phyloP scores from a whole-genome alignment of 225 moss, liverwort and hornwort species.

The Bryum argenteum region DNA sequence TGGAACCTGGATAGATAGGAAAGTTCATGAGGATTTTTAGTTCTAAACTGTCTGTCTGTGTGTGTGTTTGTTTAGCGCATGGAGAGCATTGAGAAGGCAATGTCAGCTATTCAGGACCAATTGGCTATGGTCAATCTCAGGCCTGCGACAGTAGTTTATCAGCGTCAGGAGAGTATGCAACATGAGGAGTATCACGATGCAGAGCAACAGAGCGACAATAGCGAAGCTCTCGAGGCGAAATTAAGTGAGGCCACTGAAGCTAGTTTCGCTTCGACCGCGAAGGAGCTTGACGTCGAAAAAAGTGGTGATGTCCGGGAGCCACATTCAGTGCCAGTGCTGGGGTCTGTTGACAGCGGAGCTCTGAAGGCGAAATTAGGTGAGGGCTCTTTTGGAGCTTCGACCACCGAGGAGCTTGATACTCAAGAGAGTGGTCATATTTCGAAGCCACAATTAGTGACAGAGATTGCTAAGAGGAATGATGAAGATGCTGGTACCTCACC shows the following conservation, averaged over 20 bases:
- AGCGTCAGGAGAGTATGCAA: slow-evolving; percentile 18
- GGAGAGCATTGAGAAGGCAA: slow-evolving; percentile 15
- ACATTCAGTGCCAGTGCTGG: not conserved
- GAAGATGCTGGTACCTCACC: too few species aligned
- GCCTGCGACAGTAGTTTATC: not conserved
- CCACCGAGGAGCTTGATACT: not conserved
- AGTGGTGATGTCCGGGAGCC: not conserved
- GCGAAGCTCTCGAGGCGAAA: not conserved
- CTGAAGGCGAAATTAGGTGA: too few species aligned
- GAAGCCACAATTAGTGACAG: not conserved
- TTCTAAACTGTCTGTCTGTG: not conserved
- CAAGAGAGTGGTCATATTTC: not conserved
- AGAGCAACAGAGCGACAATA: slow-evolving; percentile 26
- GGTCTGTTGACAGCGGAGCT: not conserved
- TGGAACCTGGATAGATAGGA: not conserved
- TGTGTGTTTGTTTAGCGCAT: slow-evolving; percentile 29
- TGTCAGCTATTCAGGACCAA: slow-evolving; percentile 24
- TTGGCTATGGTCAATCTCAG: slow-evolving; percentile 3
- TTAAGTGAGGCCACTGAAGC: not conserved
- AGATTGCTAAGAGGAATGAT: not conserved
- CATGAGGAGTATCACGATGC: slow-evolving; percentile 33
- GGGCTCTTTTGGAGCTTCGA: not conserved
- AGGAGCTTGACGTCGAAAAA: not conserved
- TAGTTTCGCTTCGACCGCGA: not conserved
- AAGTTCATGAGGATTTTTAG: not conserved